These are phyloP conservation scores for Neurospora sp. DNA, from an alignment of 495 filamentous ascomycete species.

Conservation along the genomic window DNA sequence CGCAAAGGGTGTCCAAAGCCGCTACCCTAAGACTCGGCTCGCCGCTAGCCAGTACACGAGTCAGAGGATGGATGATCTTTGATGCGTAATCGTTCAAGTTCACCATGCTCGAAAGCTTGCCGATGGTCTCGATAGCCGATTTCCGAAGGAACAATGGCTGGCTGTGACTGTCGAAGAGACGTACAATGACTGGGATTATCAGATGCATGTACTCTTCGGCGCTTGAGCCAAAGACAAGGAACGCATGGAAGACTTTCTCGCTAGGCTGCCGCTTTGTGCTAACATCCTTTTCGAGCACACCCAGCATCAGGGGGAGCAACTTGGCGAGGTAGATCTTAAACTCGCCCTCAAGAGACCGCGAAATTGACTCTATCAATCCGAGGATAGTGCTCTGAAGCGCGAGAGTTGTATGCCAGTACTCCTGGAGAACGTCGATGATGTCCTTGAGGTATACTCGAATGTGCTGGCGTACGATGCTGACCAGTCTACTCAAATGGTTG, in stretches of 20 bases:
- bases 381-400: slow-evolving; percentile 84
- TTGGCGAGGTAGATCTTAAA: slow-evolving; percentile 90
- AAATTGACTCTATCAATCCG: slow-evolving; percentile 81
- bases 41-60: slow-evolving; percentile 59
- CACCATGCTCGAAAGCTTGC: slow-evolving; percentile 88
- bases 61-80: slow-evolving; percentile 84
- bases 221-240: slow-evolving; percentile 92
- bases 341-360: slow-evolving; percentile 88
- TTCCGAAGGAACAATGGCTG: slow-evolving; percentile 71
- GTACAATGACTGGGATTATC: slow-evolving; percentile 92
- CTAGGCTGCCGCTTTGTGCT: slow-evolving; percentile 63
- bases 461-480: slow-evolving; percentile 91
- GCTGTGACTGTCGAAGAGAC: slow-evolving; percentile 75
- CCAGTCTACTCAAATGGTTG: slow-evolving; percentile 85
- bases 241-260: slow-evolving; percentile 86
- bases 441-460: slow-evolving; percentile 79
- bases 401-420: slow-evolving; percentile 71
- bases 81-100: slow-evolving; percentile 96
- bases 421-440: slow-evolving; percentile 72
- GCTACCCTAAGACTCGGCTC: slow-evolving; percentile 69
- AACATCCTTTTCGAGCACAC: slow-evolving; percentile 79
- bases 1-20: slow-evolving; percentile 91
- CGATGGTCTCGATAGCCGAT: slow-evolving; percentile 87
- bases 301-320: slow-evolving; percentile 84
- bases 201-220: slow-evolving; percentile 98